Percentiles rank a stretch among this genome's conserved stretches.
These are phyloP conservation scores for Citrus australasica DNA, from an alignment of 345 rosid genomes.

Conservation along the genomic window DNA sequence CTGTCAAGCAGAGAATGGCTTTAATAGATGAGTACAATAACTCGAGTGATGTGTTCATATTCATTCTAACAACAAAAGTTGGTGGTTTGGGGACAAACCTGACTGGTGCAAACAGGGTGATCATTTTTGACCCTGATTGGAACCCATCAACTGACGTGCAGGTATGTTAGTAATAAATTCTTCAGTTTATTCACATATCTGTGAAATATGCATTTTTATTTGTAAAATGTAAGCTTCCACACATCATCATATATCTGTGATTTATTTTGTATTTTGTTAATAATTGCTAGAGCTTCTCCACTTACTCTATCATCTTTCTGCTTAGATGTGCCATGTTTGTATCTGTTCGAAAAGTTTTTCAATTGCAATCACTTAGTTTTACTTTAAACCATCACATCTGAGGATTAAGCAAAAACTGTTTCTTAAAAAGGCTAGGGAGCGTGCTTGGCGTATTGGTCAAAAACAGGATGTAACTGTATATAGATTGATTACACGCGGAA, in stretches of 20 bases:
- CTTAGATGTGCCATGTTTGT: not conserved
- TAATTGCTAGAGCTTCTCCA: not conserved
- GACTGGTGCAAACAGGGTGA: constrained; percentile 93
- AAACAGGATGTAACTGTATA: constrained; percentile 85
- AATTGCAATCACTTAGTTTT: not conserved
- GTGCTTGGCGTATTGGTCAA: constrained; percentile 99
- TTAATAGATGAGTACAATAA: constrained; percentile 89
- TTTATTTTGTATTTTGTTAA: not conserved
- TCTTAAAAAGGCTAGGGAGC: constrained; percentile 85
- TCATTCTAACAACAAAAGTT: constrained; percentile 89
- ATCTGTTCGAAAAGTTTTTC: not conserved
- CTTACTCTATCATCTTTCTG: not conserved
- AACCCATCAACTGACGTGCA: constrained; percentile 98
- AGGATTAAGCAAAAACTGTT: constrained; percentile 2
- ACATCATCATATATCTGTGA: not conserved
- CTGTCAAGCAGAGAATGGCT: constrained; percentile 91
- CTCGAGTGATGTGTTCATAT: constrained; percentile 66
- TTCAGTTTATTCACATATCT: constrained; percentile 4
- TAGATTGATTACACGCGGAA: constrained; percentile 89
- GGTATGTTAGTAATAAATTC: constrained; percentile 33
- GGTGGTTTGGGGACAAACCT: constrained; percentile 98
- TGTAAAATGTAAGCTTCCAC: not conserved
- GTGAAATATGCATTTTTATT: constrained; percentile 1
- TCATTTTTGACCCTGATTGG: constrained; percentile 99
- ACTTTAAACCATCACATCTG: not conserved